Conservation (phyloP, 2,329 filamentous ascomycete genomes). For the Arthrobotrys sphaeroides region DNA sequence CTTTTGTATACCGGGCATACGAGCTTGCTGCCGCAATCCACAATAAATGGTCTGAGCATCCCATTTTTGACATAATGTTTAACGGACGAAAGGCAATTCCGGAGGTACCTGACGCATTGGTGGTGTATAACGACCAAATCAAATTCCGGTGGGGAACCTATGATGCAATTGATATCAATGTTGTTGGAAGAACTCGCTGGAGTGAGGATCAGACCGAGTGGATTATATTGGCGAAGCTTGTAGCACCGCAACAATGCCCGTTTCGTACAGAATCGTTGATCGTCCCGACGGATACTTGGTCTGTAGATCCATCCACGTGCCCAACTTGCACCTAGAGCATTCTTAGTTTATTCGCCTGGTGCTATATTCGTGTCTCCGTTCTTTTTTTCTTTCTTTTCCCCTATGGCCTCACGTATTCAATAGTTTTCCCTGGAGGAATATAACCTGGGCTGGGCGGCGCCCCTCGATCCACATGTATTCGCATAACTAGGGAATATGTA, state of each 20-base stretch:
- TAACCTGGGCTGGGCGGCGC: too few species aligned
- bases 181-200: slow-evolving; percentile 24
- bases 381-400: too few species aligned
- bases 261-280: not conserved
- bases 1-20: not conserved
- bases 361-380: too few species aligned
- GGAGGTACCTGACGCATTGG: not conserved
- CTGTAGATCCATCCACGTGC: too few species aligned
- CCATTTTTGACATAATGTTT: not conserved
- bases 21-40: slow-evolving; percentile 8
- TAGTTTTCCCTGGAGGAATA: too few species aligned
- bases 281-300: too few species aligned
- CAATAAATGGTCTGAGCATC: slow-evolving; percentile 3
- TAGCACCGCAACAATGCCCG: slow-evolving; percentile 11
- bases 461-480: too few species aligned
- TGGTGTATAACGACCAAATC: slow-evolving; percentile 3
- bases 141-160: not conserved
- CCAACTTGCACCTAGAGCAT: too few species aligned
- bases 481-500: too few species aligned
- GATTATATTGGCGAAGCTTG: slow-evolving; percentile 17
- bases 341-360: too few species aligned
- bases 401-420: too few species aligned
- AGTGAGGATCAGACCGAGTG: slow-evolving; percentile 18
- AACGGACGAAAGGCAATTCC: not conserved
- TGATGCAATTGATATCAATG: not conserved